Evolutionary conservation across 768 basidiomycete species (phyloP), one percentile per base, ranked within the genome.

Genomic region (Pulveroboletus sp.): DNA sequence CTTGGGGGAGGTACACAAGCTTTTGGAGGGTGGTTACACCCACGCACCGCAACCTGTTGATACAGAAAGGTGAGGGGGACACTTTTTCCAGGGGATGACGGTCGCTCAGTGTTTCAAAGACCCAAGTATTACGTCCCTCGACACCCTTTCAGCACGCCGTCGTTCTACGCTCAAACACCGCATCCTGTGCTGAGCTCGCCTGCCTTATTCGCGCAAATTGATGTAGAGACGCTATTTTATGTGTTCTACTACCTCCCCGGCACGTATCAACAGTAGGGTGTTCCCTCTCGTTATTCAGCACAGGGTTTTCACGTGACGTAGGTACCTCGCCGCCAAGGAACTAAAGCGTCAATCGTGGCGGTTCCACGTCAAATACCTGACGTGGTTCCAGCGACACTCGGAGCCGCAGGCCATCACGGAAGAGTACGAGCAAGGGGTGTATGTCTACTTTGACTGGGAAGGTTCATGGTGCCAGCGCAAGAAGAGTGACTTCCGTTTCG

Each of bases 371-470:
- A 97, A 98, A 71, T 99, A 97, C 67, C 74, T 99, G 53, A 99
- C 96, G 28, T 99, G 96, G 94, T 99, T 99, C 82, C 96, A 98
- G 69, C 83, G 96, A 33, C 92, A 96, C 62, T 93, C 92, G 21
- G 94, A 98, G 63, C 96, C 96, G 8, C 92, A 95, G 63, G 93
- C 93, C 2, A 97, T 99, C 67, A 99, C 96, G 46, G 95, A 98
- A 60, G 95, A 98, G 67, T 99, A 97, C 68, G 96, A 99, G 71
- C 94, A 98, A 73, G 96, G 96, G 12, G 93, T 96, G 12, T 99
- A 99, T 69, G 89, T 96, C 31, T 99, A 99, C 77, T 97, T 98
- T 69, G 95, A 97, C 71, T 97, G 94, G 94, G 94, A 97, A 69
- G 92, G 92, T 43, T 91, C 89, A 56, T 99, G 95, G 96, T 96